Evolutionary conservation across 768 basidiomycete species (phyloP).

Genomic region (Lentinula sp.): DNA sequence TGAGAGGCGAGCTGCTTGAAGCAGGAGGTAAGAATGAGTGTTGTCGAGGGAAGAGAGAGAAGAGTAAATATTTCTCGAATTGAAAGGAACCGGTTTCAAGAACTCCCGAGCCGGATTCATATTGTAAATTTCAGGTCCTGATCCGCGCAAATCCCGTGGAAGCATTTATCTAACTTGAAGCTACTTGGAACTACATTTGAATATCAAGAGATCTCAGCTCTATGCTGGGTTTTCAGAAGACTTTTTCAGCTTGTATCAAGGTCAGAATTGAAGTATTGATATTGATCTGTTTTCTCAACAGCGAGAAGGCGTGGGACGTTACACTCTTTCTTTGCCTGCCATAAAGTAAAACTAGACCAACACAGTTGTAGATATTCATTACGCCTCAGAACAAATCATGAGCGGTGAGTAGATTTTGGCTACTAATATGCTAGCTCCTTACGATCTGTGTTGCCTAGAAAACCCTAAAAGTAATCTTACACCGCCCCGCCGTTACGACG

Average conservation of each 20-base stretch:
- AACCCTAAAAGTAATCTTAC: neutral
- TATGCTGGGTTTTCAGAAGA: too few species aligned
- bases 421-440: neutral
- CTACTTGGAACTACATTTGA: too few species aligned
- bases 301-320: too few species aligned
- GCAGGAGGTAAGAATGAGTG: neutral
- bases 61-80: neutral
- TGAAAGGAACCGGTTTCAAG: neutral
- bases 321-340: too few species aligned
- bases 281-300: too few species aligned
- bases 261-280: too few species aligned
- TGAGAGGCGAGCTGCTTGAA: neutral
- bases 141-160: neutral
- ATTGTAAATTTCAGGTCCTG: neutral
- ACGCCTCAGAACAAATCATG: neutral
- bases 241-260: too few species aligned
- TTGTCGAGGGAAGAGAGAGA: neutral
- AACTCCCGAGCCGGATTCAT: neutral
- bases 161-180: neutral
- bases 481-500: conserved; percentile 16
- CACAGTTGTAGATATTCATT: too few species aligned
- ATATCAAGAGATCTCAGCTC: too few species aligned
- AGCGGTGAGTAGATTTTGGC: neutral
- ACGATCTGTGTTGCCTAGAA: neutral
- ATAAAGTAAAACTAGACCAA: too few species aligned